Conservation (phyloP, 2,329 filamentous ascomycete species). For the Fusarium oxysporum region DNA sequence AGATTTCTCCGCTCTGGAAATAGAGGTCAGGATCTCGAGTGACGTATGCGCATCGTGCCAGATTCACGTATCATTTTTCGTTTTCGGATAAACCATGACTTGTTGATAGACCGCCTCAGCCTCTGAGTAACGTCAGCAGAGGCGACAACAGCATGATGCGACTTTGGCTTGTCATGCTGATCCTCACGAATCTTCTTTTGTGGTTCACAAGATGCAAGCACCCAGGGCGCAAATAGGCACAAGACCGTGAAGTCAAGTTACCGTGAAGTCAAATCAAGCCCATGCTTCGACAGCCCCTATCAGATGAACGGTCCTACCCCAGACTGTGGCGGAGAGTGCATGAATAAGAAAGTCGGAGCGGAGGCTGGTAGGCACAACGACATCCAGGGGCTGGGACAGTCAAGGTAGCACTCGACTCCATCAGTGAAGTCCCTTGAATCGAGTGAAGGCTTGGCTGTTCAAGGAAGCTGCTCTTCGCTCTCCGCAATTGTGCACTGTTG, state of each 20-base stretch:
- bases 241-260: neutral
- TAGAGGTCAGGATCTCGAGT: conserved; percentile 17
- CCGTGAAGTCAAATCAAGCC: neutral
- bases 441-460: conserved; percentile 10
- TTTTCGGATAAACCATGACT: conserved; percentile 27
- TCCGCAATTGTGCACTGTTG: conserved; percentile 35
- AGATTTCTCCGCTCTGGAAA: conserved; percentile 19
- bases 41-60: conserved; percentile 23
- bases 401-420: conserved; percentile 15
- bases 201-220: neutral
- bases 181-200: neutral
- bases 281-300: conserved; percentile 17
- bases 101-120: conserved; percentile 19
- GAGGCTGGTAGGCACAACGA: conserved; percentile 15
- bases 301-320: conserved; percentile 31
- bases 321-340: conserved; percentile 25
- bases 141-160: neutral
- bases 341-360: conserved; percentile 10
- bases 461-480: conserved; percentile 3
- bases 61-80: conserved; percentile 20
- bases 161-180: neutral
- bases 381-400: conserved; percentile 7
- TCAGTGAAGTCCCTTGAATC: conserved; percentile 22
- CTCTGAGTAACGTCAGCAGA: conserved; percentile 27
- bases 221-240: conserved; percentile 4